These are phyloP conservation scores for Cardamine resedifolia DNA, from an alignment of 345 rosid species.

Conservation along the genomic window DNA sequence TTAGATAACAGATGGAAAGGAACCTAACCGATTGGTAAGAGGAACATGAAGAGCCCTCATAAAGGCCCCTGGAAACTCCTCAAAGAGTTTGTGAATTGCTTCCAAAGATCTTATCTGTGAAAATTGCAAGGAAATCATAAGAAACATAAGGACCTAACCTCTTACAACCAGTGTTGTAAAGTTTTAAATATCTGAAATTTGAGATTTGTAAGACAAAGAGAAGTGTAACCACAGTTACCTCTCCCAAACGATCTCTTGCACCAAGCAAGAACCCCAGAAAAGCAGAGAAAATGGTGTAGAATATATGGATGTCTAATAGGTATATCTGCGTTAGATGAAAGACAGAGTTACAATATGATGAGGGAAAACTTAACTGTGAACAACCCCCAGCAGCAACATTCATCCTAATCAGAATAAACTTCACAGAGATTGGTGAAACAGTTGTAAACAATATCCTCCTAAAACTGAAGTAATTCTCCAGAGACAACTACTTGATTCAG, in stretches of 20 bases:
- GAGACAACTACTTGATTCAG: conserved; percentile 19
- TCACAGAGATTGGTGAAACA: conserved; percentile 19
- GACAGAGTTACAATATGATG: conserved; percentile 21
- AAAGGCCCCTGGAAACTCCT: conserved; percentile 89
- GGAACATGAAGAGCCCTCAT: conserved; percentile 67
- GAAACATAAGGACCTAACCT: conserved; percentile 24
- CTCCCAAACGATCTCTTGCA: conserved; percentile 97
- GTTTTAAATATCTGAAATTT: conserved; percentile 1
- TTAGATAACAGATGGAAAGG: conserved; percentile 27
- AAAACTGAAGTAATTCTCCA: conserved; percentile 4
- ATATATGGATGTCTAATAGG: conserved; percentile 76
- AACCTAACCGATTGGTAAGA: conserved; percentile 51
- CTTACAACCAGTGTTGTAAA: conserved; percentile 17
- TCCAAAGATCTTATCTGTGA: conserved; percentile 92
- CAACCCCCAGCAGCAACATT: conserved; percentile 6
- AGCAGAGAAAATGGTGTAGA: conserved; percentile 86
- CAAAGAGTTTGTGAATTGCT: conserved; percentile 77
- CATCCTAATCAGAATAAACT: conserved; percentile 25
- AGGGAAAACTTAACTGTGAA: conserved; percentile 19
- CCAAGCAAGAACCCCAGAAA: conserved; percentile 92
- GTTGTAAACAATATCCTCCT: conserved; percentile 1
- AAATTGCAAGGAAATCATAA: conserved; percentile 17
- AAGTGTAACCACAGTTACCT: conserved; percentile 49
- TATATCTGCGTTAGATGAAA: conserved; percentile 61
- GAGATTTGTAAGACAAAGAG: conserved; percentile 10